phyloP scores from a whole-genome alignment of 768 basidiomycete genomes.

The Russula sp. region DNA sequence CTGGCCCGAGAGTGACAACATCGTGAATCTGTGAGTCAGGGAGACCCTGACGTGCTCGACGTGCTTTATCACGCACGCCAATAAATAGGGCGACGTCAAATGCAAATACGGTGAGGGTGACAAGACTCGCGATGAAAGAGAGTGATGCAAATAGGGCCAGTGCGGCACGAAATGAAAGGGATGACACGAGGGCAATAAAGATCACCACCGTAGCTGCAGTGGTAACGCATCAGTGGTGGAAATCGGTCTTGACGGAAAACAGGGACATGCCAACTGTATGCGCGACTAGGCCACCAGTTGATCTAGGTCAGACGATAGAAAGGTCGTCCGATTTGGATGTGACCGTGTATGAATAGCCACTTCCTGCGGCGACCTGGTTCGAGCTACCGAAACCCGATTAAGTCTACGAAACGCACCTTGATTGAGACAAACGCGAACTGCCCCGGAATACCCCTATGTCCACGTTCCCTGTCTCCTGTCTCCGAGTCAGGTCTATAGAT shows the following conservation, averaged over 20 bases:
- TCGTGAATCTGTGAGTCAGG: slow-evolving; percentile 34
- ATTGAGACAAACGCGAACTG: slow-evolving; percentile 49
- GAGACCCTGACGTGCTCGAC: slow-evolving; percentile 40
- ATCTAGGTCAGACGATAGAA: slow-evolving; percentile 50
- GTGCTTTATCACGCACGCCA: slow-evolving; percentile 55
- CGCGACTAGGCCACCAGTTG: slow-evolving; percentile 72
- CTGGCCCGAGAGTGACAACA: slow-evolving; percentile 43
- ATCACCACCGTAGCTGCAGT: slow-evolving; percentile 48
- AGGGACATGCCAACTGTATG: slow-evolving; percentile 63
- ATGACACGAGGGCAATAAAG: slow-evolving; percentile 60
- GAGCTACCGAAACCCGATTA: slow-evolving; percentile 10
- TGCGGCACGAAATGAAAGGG: slow-evolving; percentile 55
- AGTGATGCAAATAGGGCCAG: slow-evolving; percentile 44
- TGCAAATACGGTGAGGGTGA: slow-evolving; percentile 70
- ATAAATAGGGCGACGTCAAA: slow-evolving; percentile 74
- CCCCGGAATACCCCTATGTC: slow-evolving; percentile 35
- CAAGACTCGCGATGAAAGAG: slow-evolving; percentile 64
- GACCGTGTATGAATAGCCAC: slow-evolving; percentile 53
- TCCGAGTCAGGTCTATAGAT: slow-evolving; percentile 1
- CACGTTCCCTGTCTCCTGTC: slow-evolving; percentile 67
- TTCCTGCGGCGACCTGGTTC: slow-evolving; percentile 39
- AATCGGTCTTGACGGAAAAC: not conserved
- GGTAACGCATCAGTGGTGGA: slow-evolving; percentile 7
- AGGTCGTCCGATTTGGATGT: slow-evolving; percentile 37
- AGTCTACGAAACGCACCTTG: slow-evolving; percentile 40